These are phyloP conservation scores for Cutaneotrichosporon mucoides DNA, from an alignment of 1,284 basidiomycete species.

Conservation along the genomic window DNA sequence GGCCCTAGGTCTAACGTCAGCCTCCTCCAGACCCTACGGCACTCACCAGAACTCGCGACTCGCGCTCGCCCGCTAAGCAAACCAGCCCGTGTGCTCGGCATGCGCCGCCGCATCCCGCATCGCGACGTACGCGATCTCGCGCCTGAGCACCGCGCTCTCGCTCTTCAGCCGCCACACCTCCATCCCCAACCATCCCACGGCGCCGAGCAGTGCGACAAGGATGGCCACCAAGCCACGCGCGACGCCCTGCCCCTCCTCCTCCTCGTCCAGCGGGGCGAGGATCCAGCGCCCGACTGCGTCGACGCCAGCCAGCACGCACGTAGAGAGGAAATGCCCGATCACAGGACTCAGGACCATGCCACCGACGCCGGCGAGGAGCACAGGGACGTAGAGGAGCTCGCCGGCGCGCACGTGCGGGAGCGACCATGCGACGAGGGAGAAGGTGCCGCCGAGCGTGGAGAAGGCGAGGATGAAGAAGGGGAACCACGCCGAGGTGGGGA, in stretches of 20 bases:
- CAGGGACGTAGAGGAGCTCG: not conserved
- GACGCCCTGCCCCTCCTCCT: not conserved
- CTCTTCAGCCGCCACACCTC: not conserved
- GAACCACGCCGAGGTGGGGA: not conserved
- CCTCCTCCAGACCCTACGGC: too few relatives aligned
- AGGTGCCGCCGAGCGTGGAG: conserved; percentile 1
- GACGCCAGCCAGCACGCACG: not conserved
- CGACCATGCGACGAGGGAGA: not conserved
- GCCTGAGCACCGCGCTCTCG: not conserved
- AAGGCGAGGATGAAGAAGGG: conserved; percentile 3
- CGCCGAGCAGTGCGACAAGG: not conserved
- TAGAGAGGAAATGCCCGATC: not conserved
- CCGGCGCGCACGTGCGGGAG: not conserved
- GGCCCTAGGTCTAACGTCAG: too few relatives aligned
- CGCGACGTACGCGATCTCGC: not conserved
- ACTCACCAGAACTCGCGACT: too few relatives aligned
- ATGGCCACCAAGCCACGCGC: not conserved
- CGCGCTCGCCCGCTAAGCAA: not conserved
- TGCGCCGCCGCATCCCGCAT: conserved; percentile 1
- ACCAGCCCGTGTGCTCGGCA: not conserved
- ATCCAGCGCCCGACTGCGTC: not conserved
- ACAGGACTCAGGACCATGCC: not conserved
- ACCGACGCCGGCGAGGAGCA: not conserved
- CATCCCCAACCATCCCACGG: not conserved
- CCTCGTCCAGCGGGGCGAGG: not conserved